A percentile compares a stretch with the other conserved stretches of the same genome.
These are phyloP conservation scores for Acmispon strigosus DNA, from an alignment of 306 rosid species.

Conservation along the genomic window DNA sequence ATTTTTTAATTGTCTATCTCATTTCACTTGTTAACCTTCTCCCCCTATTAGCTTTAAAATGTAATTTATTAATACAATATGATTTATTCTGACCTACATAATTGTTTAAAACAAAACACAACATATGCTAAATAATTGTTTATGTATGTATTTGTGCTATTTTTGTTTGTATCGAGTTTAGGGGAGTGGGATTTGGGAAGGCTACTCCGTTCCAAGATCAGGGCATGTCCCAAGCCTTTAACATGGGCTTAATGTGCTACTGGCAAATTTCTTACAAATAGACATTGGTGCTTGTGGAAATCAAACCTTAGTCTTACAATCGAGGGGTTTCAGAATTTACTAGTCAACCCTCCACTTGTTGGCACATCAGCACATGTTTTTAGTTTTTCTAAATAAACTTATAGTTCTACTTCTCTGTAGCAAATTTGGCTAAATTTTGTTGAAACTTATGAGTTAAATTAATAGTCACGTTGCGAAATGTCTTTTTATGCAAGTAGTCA, in stretches of 20 bases:
- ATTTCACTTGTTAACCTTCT: too few relatives aligned
- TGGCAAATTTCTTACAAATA: background rate
- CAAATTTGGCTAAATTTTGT: background rate
- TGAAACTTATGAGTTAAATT: background rate
- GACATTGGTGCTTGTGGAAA: background rate
- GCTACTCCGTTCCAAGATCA: background rate
- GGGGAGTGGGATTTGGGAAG: background rate
- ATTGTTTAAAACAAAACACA: too few relatives aligned
- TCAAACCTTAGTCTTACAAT: background rate
- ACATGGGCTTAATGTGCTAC: background rate
- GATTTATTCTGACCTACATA: too few relatives aligned
- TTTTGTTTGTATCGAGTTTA: too few relatives aligned
- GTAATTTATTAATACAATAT: too few relatives aligned
- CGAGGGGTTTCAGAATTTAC: background rate
- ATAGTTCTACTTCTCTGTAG: background rate
- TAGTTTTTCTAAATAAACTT: background rate
- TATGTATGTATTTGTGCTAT: too few relatives aligned
- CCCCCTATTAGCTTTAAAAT: too few relatives aligned
- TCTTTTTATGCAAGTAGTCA: background rate
- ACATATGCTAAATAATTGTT: too few relatives aligned
- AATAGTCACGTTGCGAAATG: background rate
- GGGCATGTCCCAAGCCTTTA: background rate
- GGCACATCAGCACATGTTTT: background rate
- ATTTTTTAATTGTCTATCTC: too few relatives aligned
- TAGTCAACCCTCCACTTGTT: too few relatives aligned